Evolutionary conservation across 306 rosid species (phyloP).

Genomic region (Corylus avellana): DNA sequence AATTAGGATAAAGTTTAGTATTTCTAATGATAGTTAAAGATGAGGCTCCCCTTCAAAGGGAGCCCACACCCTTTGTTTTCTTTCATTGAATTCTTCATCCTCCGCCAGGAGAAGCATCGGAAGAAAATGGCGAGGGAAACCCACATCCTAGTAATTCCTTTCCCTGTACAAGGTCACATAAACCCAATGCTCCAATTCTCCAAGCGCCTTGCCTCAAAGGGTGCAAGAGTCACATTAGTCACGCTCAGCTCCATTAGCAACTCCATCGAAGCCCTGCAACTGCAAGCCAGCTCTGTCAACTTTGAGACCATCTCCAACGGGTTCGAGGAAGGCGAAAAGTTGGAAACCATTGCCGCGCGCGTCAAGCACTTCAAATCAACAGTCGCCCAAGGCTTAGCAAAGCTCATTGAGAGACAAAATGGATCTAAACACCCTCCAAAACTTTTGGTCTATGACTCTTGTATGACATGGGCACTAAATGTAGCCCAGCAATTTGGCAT

Average conservation of each 20-base stretch:
- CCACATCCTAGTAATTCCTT: conserved; percentile 22
- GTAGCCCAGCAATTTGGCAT: conserved; percentile 29
- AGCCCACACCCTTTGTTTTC: no score
- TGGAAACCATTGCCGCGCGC: not conserved
- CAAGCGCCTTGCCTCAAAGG: conserved; percentile 27
- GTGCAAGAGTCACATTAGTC: conserved; percentile 26
- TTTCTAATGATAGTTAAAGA: no score
- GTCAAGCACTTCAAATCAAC: not conserved
- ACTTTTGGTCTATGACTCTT: conserved; percentile 27
- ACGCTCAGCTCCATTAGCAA: conserved; percentile 7
- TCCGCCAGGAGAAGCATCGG: not conserved
- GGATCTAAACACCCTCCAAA: not conserved
- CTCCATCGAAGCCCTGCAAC: not conserved
- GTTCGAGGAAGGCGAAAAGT: not conserved
- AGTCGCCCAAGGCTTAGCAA: conserved; percentile 3
- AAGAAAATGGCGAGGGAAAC: not conserved
- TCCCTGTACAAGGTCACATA: conserved; percentile 35
- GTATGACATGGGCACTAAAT: conserved; percentile 33
- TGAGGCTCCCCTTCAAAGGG: no score
- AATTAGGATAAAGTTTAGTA: no score
- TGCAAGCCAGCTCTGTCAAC: not conserved
- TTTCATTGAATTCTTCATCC: no score
- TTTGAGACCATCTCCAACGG: conserved; percentile 27
- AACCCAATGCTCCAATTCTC: conserved; percentile 37
- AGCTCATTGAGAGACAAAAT: conserved; percentile 1